Base-by-base conservation (phyloP, 768 basidiomycete genomes). In the Cystobasidium ongulense region DNA sequence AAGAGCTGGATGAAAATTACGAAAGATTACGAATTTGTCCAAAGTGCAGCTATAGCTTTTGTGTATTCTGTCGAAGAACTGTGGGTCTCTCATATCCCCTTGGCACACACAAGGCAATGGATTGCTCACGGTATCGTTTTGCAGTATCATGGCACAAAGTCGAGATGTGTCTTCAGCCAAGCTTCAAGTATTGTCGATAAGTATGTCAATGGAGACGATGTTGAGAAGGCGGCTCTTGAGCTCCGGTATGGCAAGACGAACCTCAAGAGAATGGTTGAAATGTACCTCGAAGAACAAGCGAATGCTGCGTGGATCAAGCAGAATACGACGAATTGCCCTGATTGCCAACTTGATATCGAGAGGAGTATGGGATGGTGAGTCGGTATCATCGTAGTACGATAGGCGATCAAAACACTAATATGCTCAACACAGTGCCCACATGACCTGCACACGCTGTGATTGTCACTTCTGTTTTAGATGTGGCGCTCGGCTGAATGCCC, bases 1-100 rank as follows among this genome's bases (percentile, higher is more conserved):
- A 74, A 25, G 72, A 75, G 4, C 36, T 13, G 0, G 76, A 77
- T 63, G 77, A 79, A 33, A 59, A 35, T 1, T 75, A 75, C 52
- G 78, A 78, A 29, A 74, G 76, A 68, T 72, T 79, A 1, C 75
- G 78, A 0, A 53, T 74, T 5, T 79, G 78, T 33, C 39, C 72
- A 0, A 18, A 53, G 11, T 77, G 72, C 63, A 35, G 21, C 57
- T 75, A 46, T 52, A 63, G 61, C 29, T 78, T 75, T 67, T 78
- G 76, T 74, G 68, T 70, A n/a, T 79, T 72, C 68, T 79, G 78
- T 53, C 59, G 73, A 23, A 41, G 38, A 29, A 74, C 68, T 54
- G 74, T 75, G n/a, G 35, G 74, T 59, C 2, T 29, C 27, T 46
- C 43, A 13, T 46, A n/a, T n/a, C 13, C 13, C 43, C n/a, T 46